A percentile compares a stretch with the other conserved stretches of the same genome.
phyloP scores from a whole-genome alignment of 169 alveolate genomes.

The Eimeria necatrix region DNA sequence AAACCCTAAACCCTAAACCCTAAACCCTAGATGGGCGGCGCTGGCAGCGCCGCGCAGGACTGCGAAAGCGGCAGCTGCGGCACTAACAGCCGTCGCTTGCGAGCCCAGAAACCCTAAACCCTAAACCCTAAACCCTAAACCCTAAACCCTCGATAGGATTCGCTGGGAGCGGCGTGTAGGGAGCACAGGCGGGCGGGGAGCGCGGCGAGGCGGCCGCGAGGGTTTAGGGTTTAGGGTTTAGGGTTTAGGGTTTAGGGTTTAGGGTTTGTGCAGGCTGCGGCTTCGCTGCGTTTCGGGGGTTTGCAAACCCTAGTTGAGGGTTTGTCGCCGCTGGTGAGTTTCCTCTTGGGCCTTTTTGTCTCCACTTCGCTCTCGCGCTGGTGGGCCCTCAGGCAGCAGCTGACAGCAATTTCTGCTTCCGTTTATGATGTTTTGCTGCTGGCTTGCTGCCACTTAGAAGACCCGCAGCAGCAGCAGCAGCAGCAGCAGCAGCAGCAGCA shows the following conservation, averaged over 20 bases:
- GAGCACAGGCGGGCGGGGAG: not conserved
- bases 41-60: too few relatives aligned
- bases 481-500: slow-evolving; percentile 55
- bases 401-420: slow-evolving; percentile 39
- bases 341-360: slow-evolving; percentile 68
- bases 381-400: slow-evolving; percentile 75
- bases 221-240: slow-evolving; percentile 28
- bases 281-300: slow-evolving; percentile 61
- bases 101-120: too few relatives aligned
- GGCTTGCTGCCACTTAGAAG: slow-evolving; percentile 65
- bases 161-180: not conserved
- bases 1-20: slow-evolving; percentile 32
- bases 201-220: not conserved
- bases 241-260: slow-evolving; percentile 43
- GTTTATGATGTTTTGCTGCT: slow-evolving; percentile 65
- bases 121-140: too few relatives aligned
- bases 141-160: not conserved
- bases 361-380: slow-evolving; percentile 76
- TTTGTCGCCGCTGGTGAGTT: slow-evolving; percentile 57
- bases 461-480: slow-evolving; percentile 42
- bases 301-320: slow-evolving; percentile 72
- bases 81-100: too few relatives aligned
- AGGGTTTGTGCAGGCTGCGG: slow-evolving; percentile 65
- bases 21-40: not conserved
- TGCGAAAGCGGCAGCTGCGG: too few relatives aligned